Conservation (phyloP, 2,329 filamentous ascomycete genomes). For the Anthostomella pinea region DNA sequence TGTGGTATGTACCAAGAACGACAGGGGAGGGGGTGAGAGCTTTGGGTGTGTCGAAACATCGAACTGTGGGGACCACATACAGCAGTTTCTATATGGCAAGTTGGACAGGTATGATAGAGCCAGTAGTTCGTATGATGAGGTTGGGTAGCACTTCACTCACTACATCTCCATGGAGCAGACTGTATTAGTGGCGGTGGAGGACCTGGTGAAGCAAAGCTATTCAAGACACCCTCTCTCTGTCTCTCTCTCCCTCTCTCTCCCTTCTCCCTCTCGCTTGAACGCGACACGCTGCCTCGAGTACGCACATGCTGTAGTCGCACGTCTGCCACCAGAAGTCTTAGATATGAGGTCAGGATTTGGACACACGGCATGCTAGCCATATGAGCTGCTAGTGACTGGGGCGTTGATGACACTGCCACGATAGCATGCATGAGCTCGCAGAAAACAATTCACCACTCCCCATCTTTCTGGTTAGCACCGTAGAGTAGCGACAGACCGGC, state of each 20-base stretch:
- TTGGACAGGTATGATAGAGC: conserved; percentile 32
- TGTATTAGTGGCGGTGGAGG: conserved; percentile 23
- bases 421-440: conserved; percentile 44
- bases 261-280: too few relatives aligned
- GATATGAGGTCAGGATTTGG: conserved; percentile 23
- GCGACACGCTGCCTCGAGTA: too few relatives aligned
- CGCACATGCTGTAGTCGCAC: conserved; percentile 14
- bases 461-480: conserved; percentile 29
- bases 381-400: conserved; percentile 36
- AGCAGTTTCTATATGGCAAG: conserved; percentile 31
- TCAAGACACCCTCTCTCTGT: conserved; percentile 10
- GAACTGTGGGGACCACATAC: conserved; percentile 30
- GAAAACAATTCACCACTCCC: conserved; percentile 33
- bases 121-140: conserved; percentile 25
- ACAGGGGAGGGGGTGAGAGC: conserved; percentile 27
- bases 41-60: conserved; percentile 29
- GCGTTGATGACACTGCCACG: conserved; percentile 40
- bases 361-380: conserved; percentile 32
- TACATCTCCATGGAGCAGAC: conserved; percentile 22
- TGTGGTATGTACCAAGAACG: conserved; percentile 24
- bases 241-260: too few relatives aligned
- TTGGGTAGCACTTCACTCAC: conserved; percentile 30
- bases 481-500: conserved; percentile 24
- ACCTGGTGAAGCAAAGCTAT: conserved; percentile 25
- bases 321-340: conserved; percentile 19